These are phyloP conservation scores for Hypomontagnella submonticulosa DNA, from an alignment of 495 filamentous ascomycete genomes.

Conservation along the genomic window DNA sequence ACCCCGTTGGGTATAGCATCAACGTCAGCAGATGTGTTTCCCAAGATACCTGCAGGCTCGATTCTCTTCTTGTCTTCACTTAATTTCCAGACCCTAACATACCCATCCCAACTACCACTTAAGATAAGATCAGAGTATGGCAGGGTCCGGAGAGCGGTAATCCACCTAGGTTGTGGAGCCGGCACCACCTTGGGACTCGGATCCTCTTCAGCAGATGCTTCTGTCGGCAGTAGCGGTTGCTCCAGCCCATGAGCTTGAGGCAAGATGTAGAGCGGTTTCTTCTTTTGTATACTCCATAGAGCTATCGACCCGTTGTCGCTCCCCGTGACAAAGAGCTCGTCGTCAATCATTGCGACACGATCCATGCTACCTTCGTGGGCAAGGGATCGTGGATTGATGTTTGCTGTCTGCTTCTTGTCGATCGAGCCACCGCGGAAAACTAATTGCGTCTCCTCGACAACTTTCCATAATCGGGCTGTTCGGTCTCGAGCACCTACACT, in stretches of 20 bases:
- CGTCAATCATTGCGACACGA: constrained; percentile 86
- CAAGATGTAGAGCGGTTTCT: constrained; percentile 89
- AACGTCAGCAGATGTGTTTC: constrained; percentile 41
- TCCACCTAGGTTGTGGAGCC: constrained; percentile 80
- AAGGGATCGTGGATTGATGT: constrained; percentile 53
- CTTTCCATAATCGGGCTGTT: constrained; percentile 96
- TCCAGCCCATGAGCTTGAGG: constrained; percentile 87
- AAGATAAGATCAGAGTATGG: constrained; percentile 89
- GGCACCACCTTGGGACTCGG: constrained; percentile 66
- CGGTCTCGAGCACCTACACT: constrained; percentile 89
- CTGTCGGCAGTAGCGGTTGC: constrained; percentile 67
- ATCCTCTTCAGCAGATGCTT: constrained; percentile 75
- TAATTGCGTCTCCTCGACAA: constrained; percentile 92
- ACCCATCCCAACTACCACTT: constrained; percentile 94
- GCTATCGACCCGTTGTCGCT: constrained; percentile 87
- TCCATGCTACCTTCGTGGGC: constrained; percentile 87
- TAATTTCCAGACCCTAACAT: constrained; percentile 83
- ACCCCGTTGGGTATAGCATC: constrained; percentile 26
- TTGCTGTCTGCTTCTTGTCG: constrained; percentile 63
- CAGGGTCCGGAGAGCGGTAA: constrained; percentile 86
- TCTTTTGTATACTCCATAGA: constrained; percentile 92
- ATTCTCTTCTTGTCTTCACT: constrained; percentile 85
- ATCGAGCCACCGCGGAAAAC: constrained; percentile 87
- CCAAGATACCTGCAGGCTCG: constrained; percentile 74
- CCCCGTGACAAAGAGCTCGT: constrained; percentile 90